These are phyloP conservation scores for Plectosphaerella plurivora DNA, from an alignment of 2,329 filamentous ascomycete species.

Conservation along the genomic window DNA sequence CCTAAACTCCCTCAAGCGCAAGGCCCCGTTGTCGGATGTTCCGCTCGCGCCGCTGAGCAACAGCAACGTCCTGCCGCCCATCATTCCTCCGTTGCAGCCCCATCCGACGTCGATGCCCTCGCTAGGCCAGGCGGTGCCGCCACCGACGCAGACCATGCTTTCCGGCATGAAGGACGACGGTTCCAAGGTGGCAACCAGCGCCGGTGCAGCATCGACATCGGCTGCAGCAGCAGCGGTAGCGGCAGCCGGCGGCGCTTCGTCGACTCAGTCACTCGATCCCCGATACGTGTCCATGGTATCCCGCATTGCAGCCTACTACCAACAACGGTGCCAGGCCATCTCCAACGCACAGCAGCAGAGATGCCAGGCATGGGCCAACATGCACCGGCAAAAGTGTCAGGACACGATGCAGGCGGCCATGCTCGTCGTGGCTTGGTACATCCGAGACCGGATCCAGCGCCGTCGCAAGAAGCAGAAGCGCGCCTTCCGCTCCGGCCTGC, in stretches of 20 bases:
- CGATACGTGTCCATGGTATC: slow-evolving; percentile 40
- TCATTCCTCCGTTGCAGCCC: slow-evolving; percentile 4
- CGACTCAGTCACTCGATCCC: slow-evolving; percentile 24
- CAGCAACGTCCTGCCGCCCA: slow-evolving; percentile 4
- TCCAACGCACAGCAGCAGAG: slow-evolving; percentile 42
- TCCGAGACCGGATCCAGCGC: slow-evolving; percentile 40
- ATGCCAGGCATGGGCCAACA: slow-evolving; percentile 41
- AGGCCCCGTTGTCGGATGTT: slow-evolving; percentile 8
- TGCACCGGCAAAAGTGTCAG: slow-evolving; percentile 41
- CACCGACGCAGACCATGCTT: background rate
- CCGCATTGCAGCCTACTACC: slow-evolving; percentile 43
- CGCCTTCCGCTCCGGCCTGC: slow-evolving; percentile 33
- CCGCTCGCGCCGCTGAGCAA: slow-evolving; percentile 4
- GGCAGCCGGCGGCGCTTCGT: background rate
- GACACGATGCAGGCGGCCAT: slow-evolving; percentile 45
- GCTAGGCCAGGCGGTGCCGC: slow-evolving; percentile 5
- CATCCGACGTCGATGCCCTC: slow-evolving; percentile 4
- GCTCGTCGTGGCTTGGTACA: slow-evolving; percentile 45
- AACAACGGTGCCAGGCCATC: slow-evolving; percentile 42
- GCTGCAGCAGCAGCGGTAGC: too few relatives aligned
- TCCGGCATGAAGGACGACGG: background rate
- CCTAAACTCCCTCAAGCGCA: slow-evolving; percentile 8
- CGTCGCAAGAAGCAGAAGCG: slow-evolving; percentile 35
- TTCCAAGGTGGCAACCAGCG: slow-evolving; percentile 5
- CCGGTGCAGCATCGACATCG: background rate